Evolutionary conservation across 2,329 filamentous ascomycete species (phyloP), one percentile per base, ranked within the genome.

Genomic region (Aureobasidium lini): DNA sequence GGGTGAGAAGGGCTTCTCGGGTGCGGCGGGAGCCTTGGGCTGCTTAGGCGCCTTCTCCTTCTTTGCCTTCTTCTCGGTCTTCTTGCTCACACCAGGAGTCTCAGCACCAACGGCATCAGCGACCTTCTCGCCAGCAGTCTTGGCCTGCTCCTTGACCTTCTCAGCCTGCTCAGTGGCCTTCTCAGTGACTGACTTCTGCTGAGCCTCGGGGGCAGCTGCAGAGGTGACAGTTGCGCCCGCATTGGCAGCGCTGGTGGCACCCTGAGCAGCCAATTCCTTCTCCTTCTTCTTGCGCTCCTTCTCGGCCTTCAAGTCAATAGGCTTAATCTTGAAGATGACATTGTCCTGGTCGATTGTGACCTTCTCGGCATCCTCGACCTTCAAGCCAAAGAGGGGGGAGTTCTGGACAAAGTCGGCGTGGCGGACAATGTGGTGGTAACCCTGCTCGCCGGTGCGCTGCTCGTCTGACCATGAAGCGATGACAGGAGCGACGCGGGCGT

Each of bases 271-370:
- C 16, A 75, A 74, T 56, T 87, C 89, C 81, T 96, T 96, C 77
- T 95, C 91, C 80, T 95, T 95, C 87, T 96, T 96, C 76, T 93
- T 84, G 49, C 88, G 85, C 81, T 96, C 92, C 80, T 96, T 96
- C 81, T 96, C 93, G 60, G 91, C 91, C 81, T 95, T 95, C 68
- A 88, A 85, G 66, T 96, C 91, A 63, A 93, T 84, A 18, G 89
- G 89, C 66, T 93, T 93, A 77, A 94, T 93, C 67, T 92, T 87
- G 73, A 91, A 92, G 64, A 90, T 81, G 61, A 97, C 83, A 67
- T 92, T 87, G 68, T 91, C 85, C 53, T 84, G 77, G 72, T 96
- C 86, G 66, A 97, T 83, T 65, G 77, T 77, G 68, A 96, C 77
- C 80, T 94, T 96, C 70, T 94, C 85, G 57, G 76, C 80, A 13